These are phyloP conservation scores for Euphorbia tirucalli DNA, from an alignment of 345 rosid genomes.

Conservation along the genomic window DNA sequence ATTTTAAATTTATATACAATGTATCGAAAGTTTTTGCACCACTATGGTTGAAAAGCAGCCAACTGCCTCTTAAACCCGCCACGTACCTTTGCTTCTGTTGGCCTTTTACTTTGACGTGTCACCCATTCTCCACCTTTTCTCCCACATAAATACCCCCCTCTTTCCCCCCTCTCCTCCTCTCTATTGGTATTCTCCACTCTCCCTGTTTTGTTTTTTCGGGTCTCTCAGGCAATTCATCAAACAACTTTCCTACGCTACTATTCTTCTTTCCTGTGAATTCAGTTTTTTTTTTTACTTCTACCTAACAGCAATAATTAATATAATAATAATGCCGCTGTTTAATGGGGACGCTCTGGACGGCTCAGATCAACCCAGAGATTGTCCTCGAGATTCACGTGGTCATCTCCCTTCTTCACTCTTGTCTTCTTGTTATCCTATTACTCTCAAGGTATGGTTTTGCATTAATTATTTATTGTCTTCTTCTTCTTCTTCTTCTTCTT, in stretches of 20 bases:
- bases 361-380: slow-evolving; percentile 30
- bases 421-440: slow-evolving; percentile 63
- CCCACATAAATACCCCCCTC: slow-evolving; percentile 41
- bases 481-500: not conserved
- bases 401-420: slow-evolving; percentile 42
- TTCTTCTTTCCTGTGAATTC: too few relatives aligned
- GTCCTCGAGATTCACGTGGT: slow-evolving; percentile 39
- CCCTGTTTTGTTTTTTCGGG: slow-evolving; percentile 8
- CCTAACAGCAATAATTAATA: too few relatives aligned
- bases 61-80: slow-evolving; percentile 41
- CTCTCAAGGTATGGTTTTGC: slow-evolving; percentile 61
- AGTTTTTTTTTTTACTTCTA: too few relatives aligned
- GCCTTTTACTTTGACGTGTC: slow-evolving; percentile 49
- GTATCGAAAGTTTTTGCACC: slow-evolving; percentile 1
- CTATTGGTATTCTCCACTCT: too few relatives aligned
- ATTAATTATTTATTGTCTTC: too few relatives aligned
- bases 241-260: not conserved
- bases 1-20: too few relatives aligned
- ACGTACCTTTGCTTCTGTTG: slow-evolving; percentile 42
- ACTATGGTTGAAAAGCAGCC: slow-evolving; percentile 30
- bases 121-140: slow-evolving; percentile 36
- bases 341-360: too few relatives aligned
- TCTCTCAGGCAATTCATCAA: not conserved
- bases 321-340: too few relatives aligned
- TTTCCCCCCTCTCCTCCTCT: too few relatives aligned